Evolutionary conservation across 805 yeast species (phyloP).

Genomic region (Ogataea angusta): DNA sequence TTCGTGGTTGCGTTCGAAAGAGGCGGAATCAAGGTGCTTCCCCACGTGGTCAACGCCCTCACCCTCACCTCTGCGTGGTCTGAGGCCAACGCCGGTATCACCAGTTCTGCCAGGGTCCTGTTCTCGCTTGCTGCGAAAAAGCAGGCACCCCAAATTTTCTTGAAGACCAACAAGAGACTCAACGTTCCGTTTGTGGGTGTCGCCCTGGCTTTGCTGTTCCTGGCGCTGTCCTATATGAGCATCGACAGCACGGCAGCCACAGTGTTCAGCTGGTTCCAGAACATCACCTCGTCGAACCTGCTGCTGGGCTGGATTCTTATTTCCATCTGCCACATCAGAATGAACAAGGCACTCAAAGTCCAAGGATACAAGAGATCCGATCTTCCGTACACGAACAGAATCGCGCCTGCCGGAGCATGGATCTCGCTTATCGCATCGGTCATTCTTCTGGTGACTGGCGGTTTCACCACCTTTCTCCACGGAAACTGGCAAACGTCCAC

Average conservation of each 20-base stretch:
- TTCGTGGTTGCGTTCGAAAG: conserved; percentile 71
- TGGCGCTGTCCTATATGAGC: conserved; percentile 62
- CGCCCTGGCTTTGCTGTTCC: conserved; percentile 40
- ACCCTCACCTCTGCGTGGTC: conserved; percentile 44
- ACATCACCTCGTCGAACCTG: conserved; percentile 56
- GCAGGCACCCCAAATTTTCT: conserved; percentile 62
- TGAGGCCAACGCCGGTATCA: conserved; percentile 68
- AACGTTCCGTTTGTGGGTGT: conserved; percentile 55
- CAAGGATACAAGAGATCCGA: conserved; percentile 36
- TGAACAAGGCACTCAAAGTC: conserved; percentile 36
- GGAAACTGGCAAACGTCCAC: conserved; percentile 28
- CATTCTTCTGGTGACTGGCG: conserved; percentile 34
- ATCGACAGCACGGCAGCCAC: conserved; percentile 49
- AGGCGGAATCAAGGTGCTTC: conserved; percentile 59
- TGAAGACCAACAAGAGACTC: conserved; percentile 56
- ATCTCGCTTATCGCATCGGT: conserved; percentile 27
- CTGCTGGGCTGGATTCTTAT: conserved; percentile 55
- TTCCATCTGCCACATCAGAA: conserved; percentile 40
- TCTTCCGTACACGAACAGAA: conserved; percentile 32
- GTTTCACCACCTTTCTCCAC: conserved; percentile 34
- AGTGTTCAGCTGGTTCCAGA: conserved; percentile 60
- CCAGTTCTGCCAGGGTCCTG: conserved; percentile 63
- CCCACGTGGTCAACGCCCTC: conserved; percentile 69
- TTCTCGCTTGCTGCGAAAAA: conserved; percentile 66
- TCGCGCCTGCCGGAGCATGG: conserved; percentile 34